phyloP scores from a whole-genome alignment of 805 yeast species.

The Ogataea dorogensis region DNA sequence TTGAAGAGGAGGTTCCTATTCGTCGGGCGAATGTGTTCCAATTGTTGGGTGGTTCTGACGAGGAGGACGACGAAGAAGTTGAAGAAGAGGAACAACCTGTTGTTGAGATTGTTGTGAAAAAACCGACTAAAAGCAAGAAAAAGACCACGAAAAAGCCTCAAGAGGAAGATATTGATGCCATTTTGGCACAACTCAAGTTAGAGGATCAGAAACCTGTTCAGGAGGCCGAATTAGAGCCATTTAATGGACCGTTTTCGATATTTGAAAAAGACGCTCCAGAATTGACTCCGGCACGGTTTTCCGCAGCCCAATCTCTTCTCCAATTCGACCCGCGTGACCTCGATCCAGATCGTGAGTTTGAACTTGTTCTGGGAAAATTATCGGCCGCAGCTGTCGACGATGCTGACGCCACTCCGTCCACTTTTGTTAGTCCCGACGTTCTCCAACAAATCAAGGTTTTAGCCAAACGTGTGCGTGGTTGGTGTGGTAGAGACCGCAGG shows the following conservation, averaged over 20 bases:
- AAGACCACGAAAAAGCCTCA: slow-evolving; percentile 12
- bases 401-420: slow-evolving; percentile 71
- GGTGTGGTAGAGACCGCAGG: slow-evolving; percentile 80
- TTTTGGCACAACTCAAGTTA: slow-evolving; percentile 42
- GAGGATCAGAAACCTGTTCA: slow-evolving; percentile 10
- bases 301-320: slow-evolving; percentile 39
- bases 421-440: slow-evolving; percentile 66
- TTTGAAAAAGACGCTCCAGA: slow-evolving; percentile 35
- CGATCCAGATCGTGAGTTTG: slow-evolving; percentile 77
- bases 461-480: slow-evolving; percentile 63
- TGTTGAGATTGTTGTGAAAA: background rate
- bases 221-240: slow-evolving; percentile 22
- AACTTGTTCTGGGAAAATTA: slow-evolving; percentile 66
- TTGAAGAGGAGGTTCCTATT: slow-evolving; percentile 5
- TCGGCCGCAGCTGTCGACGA: slow-evolving; percentile 68
- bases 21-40: slow-evolving; percentile 44
- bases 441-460: slow-evolving; percentile 59
- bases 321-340: slow-evolving; percentile 50
- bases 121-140: background rate
- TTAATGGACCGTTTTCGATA: slow-evolving; percentile 14
- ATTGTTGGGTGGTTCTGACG: slow-evolving; percentile 36
- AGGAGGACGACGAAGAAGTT: slow-evolving; percentile 14
- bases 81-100: background rate
- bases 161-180: slow-evolving; percentile 54
- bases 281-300: slow-evolving; percentile 44